Base-by-base conservation (phyloP, 306 rosid species). In the Lathyrus sativus region DNA sequence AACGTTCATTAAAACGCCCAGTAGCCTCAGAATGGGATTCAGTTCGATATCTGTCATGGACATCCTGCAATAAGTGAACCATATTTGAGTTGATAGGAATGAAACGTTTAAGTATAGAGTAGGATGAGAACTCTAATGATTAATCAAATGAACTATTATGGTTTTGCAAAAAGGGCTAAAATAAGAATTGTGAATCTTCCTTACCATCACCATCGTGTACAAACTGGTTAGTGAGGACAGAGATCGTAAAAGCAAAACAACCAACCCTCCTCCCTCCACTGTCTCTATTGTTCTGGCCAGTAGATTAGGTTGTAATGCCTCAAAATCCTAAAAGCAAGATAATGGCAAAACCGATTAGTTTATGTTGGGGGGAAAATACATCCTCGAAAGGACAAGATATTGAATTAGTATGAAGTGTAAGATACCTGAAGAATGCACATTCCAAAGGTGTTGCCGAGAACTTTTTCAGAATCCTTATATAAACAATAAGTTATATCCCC, bases 131-230 rank as follows among this genome's bases (percentile, higher is more conserved):
- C 74, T 57, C 65, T 35, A 60, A 49, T 38, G 43, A 44, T 26
- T 43, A 65, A 62, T 59, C 55, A 46, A 29, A 22, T 18, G 24
- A 38, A 29, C 12, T 28, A 26, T 8, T 12, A 8, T 46, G n/a
- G 42, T 49, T 10, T 8, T n/a, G 18, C 11, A 5, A 61, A 51
- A 71, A 31, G 35, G 29, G 9, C 14, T 45, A 44, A 43, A 37
- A 50, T 55, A 72, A 33, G 38, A 58, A 68, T 22, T 11, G 55
- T 70, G 82, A 69, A 35, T 62, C n/a, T 7, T 67, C 33, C 89
- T 64, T 86, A 93, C 99, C 99, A 93, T 93, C 65, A 90, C 95
- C 99, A 93, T 93, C 71, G 99, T 90, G 85, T 72, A 93, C 63
- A 93, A 83, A 78, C 90, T 93, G 74, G 99, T 90, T 74, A 93